Evolutionary conservation across 495 filamentous ascomycete genomes (phyloP).

Genomic region (Xylaria venustula): DNA sequence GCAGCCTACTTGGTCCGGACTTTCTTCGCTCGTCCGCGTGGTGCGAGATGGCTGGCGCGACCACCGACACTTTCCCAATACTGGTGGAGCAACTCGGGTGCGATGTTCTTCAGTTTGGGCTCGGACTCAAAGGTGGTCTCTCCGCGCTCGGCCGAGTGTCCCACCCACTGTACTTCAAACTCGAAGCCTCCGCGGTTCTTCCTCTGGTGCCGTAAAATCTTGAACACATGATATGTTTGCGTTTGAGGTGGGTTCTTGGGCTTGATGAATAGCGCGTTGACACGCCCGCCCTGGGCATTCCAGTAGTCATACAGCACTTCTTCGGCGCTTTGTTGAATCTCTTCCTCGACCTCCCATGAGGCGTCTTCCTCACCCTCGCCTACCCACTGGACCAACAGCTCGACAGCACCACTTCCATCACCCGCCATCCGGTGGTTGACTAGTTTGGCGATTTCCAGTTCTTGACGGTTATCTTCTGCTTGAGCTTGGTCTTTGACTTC

Average conservation of each 20-base stretch:
- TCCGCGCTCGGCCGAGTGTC: conserved; percentile 21
- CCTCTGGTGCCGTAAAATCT: conserved; percentile 23
- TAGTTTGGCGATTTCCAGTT: conserved; percentile 20
- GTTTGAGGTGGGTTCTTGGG: conserved; percentile 24
- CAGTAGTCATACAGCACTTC: conserved; percentile 28
- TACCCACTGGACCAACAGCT: conserved; percentile 27
- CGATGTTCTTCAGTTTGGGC: conserved; percentile 23
- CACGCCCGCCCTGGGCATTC: conserved; percentile 27
- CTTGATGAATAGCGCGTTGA: conserved; percentile 27
- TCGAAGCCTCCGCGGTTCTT: conserved; percentile 27
- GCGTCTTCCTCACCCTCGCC: conserved; percentile 23
- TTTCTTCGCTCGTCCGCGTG: conserved; percentile 26
- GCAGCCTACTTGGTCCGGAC: conserved; percentile 13
- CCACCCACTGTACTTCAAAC: conserved; percentile 33
- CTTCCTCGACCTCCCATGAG: conserved; percentile 29
- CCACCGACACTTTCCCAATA: conserved; percentile 30
- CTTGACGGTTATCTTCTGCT: conserved; percentile 18
- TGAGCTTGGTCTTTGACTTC: background rate
- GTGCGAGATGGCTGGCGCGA: conserved; percentile 20
- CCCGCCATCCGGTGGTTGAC: conserved; percentile 23
- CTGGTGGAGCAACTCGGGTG: conserved; percentile 16
- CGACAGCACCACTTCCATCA: conserved; percentile 22
- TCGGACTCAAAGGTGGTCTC: conserved; percentile 30
- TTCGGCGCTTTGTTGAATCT: conserved; percentile 27
- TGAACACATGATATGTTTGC: conserved; percentile 27